Evolutionary conservation across 495 filamentous ascomycete species (phyloP).

Genomic region (Xanthoparmelia taractica): DNA sequence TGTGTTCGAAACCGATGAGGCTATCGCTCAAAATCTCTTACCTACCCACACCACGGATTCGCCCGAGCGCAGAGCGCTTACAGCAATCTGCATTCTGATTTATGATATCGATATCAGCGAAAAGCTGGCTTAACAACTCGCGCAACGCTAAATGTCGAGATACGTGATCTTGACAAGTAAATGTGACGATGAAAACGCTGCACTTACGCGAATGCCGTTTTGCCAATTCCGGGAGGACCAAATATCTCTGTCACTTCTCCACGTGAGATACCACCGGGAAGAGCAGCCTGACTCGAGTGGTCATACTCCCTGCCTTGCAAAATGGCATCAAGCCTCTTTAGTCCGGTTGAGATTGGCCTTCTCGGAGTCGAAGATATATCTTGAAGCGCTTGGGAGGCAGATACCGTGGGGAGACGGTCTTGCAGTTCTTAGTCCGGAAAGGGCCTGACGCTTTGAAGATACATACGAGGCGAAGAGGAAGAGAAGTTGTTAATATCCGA

Average conservation of each 20-base stretch:
- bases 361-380: constrained; percentile 45
- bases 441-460: neutral
- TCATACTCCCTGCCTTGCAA: constrained; percentile 28
- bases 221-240: constrained; percentile 82
- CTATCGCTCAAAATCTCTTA: constrained; percentile 37
- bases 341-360: constrained; percentile 57
- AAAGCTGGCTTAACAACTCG: neutral
- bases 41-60: constrained; percentile 78
- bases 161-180: neutral
- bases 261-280: constrained; percentile 51
- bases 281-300: neutral
- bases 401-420: constrained; percentile 69
- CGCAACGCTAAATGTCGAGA: neutral
- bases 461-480: constrained; percentile 28
- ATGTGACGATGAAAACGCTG: neutral
- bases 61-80: constrained; percentile 54
- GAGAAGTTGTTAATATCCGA: constrained; percentile 24
- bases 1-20: neutral
- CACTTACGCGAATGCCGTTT: constrained; percentile 72
- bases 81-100: constrained; percentile 58
- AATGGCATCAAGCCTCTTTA: constrained; percentile 52
- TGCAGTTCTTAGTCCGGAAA: constrained; percentile 1
- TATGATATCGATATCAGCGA: constrained; percentile 9
- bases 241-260: constrained; percentile 84
- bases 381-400: constrained; percentile 75